phyloP scores from a whole-genome alignment of 2,329 filamentous ascomycete species.

The Sporothrix sp. region DNA sequence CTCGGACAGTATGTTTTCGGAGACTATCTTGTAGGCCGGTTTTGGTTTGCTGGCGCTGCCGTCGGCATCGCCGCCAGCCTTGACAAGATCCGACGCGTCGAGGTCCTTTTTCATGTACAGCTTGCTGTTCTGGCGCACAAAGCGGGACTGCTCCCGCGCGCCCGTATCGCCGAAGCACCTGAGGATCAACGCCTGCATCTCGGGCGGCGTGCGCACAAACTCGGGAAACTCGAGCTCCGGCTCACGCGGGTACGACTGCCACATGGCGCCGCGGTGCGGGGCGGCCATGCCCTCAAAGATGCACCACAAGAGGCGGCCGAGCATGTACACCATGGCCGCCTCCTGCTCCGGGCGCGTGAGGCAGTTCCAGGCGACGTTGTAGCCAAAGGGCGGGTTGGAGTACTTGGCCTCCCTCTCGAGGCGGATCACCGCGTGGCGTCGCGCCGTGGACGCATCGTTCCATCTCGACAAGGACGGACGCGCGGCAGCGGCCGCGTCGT shows the following conservation, averaged over 20 bases:
- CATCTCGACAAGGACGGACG: too few species aligned
- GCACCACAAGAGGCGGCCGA: conserved; percentile 52
- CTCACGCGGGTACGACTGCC: conserved; percentile 50
- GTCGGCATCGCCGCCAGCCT: not conserved
- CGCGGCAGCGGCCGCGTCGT: conserved; percentile 19
- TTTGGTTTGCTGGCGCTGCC: not conserved
- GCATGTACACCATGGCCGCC: conserved; percentile 52
- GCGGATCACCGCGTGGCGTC: conserved; percentile 3
- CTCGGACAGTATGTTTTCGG: not conserved
- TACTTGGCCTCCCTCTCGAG: conserved; percentile 28
- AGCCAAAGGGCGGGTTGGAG: conserved; percentile 38
- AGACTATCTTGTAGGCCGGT: conserved; percentile 1
- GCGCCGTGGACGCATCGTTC: too few species aligned
- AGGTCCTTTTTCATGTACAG: conserved; percentile 15
- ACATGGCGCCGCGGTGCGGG: conserved; percentile 46
- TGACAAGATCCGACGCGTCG: not conserved
- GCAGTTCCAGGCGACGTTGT: conserved; percentile 48
- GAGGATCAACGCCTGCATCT: conserved; percentile 13
- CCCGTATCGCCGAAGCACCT: conserved; percentile 13
- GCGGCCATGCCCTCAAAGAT: conserved; percentile 52
- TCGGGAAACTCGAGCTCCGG: conserved; percentile 46
- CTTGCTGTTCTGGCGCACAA: conserved; percentile 14
- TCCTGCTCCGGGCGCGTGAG: conserved; percentile 44
- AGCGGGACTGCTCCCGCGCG: conserved; percentile 12
- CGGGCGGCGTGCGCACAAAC: conserved; percentile 25